These are phyloP conservation scores for Immersiella caudata DNA, from an alignment of 495 filamentous ascomycete genomes.

Conservation along the genomic window DNA sequence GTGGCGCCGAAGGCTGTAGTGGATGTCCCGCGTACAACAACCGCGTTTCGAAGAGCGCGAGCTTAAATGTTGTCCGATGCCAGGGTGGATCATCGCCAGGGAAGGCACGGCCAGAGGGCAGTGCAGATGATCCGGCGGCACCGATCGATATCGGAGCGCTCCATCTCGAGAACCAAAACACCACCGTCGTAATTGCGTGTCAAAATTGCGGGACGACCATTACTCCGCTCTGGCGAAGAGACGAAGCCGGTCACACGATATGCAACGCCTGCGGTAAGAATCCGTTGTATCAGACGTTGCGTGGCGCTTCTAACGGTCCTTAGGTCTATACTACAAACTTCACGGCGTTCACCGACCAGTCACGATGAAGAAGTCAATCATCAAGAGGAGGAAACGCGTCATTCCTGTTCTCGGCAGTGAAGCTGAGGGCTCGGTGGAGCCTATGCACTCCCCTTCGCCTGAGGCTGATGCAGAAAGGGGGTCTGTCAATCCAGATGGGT, in stretches of 20 bases:
- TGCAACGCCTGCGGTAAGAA: constrained; percentile 96
- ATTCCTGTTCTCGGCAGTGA: constrained; percentile 70
- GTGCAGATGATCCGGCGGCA: constrained; percentile 39
- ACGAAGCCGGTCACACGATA: constrained; percentile 94
- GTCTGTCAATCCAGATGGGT: constrained; percentile 56
- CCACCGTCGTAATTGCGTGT: constrained; percentile 84
- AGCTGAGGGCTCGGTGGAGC: constrained; percentile 46
- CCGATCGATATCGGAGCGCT: constrained; percentile 53
- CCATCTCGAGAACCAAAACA: constrained; percentile 52
- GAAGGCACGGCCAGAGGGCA: constrained; percentile 31
- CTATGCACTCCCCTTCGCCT: constrained; percentile 47
- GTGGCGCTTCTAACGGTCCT: constrained; percentile 21
- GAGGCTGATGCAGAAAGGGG: constrained; percentile 49
- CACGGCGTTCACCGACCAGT: constrained; percentile 91
- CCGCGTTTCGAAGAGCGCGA: constrained; percentile 83
- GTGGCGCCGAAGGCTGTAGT: constrained; percentile 92
- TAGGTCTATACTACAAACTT: constrained; percentile 95
- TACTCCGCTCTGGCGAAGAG: constrained; percentile 93
- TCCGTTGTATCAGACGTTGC: not conserved
- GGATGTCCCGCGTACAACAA: constrained; percentile 98
- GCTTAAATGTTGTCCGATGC: constrained; percentile 61
- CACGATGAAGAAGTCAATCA: constrained; percentile 96
- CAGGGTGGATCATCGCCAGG: constrained; percentile 35
- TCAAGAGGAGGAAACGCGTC: constrained; percentile 94
- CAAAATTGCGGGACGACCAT: constrained; percentile 98